These are phyloP conservation scores for Cryptosporidium ubiquitum DNA, from an alignment of 169 alveolate genomes.

Conservation along the genomic window DNA sequence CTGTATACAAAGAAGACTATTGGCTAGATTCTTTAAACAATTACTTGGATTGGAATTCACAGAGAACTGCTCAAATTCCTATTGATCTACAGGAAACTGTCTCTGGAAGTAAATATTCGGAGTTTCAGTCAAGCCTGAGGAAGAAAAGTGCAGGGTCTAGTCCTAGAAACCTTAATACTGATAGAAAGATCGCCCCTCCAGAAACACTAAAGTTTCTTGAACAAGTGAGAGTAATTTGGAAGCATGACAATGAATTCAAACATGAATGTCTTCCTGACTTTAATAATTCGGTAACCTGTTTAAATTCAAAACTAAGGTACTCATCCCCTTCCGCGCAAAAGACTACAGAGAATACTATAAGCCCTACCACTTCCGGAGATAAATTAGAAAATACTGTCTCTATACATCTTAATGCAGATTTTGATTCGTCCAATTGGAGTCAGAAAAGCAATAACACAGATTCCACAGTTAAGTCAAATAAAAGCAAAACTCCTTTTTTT, in stretches of 20 bases:
- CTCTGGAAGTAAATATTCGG: constrained; percentile 40
- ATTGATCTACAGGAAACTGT: constrained; percentile 31
- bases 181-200: constrained; percentile 20
- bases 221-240: constrained; percentile 26
- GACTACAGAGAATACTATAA: neutral
- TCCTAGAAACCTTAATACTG: neutral
- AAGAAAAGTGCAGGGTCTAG: neutral
- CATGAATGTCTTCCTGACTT: constrained; percentile 36
- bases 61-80: constrained; percentile 68
- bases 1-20: constrained; percentile 21
- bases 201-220: constrained; percentile 10
- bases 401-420: neutral
- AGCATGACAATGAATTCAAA: constrained; percentile 36
- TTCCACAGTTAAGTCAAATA: neutral
- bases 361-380: neutral
- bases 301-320: constrained; percentile 19
- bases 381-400: neutral
- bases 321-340: neutral
- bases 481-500: constrained; percentile 55
- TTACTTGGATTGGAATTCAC: constrained; percentile 68
- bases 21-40: constrained; percentile 55
- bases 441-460: constrained; percentile 11
- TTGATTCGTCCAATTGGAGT: constrained; percentile 18
- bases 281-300: constrained; percentile 17
- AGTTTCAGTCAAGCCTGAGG: constrained; percentile 31